Evolutionary conservation across 2,329 filamentous ascomycete species (phyloP).

Genomic region (Malbranchea cinnamomea): DNA sequence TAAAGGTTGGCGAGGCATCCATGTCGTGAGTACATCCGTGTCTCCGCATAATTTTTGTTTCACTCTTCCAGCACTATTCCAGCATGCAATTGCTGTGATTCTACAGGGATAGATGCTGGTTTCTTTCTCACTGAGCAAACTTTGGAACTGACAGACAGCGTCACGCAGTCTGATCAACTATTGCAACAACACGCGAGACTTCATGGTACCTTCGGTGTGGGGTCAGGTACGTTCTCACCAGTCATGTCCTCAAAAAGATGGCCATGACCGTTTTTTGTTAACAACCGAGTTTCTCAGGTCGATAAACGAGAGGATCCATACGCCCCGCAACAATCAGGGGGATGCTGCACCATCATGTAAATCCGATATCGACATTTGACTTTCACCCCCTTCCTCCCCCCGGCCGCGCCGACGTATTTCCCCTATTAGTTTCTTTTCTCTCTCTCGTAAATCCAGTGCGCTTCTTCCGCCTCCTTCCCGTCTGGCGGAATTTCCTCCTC

Average conservation of each 20-base stretch:
- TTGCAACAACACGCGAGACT: constrained; percentile 94
- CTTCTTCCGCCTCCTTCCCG: constrained; percentile 1
- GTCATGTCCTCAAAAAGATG: constrained; percentile 2
- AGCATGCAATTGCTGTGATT: neutral
- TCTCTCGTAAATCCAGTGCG: neutral
- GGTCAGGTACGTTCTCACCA: constrained; percentile 43
- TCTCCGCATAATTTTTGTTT: neutral
- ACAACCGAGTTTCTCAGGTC: constrained; percentile 37
- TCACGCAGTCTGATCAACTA: constrained; percentile 76
- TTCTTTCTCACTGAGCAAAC: constrained; percentile 9
- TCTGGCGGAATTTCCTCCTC: constrained; percentile 10
- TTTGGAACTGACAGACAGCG: too few species aligned
- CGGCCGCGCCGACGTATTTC: constrained; percentile 1
- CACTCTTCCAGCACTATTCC: neutral
- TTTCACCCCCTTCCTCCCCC: constrained; percentile 6
- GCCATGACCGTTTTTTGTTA: constrained; percentile 9
- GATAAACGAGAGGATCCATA: constrained; percentile 97
- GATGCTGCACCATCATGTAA: constrained; percentile 94
- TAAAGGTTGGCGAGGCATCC: constrained; percentile 87
- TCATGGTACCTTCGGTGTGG: constrained; percentile 98
- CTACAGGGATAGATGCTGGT: neutral
- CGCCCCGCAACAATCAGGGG: constrained; percentile 78
- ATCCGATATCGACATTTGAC: constrained; percentile 9
- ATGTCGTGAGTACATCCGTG: constrained; percentile 48
- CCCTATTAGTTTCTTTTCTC: neutral